phyloP scores from a whole-genome alignment of 345 rosid genomes.

The Salix arbutifolia region DNA sequence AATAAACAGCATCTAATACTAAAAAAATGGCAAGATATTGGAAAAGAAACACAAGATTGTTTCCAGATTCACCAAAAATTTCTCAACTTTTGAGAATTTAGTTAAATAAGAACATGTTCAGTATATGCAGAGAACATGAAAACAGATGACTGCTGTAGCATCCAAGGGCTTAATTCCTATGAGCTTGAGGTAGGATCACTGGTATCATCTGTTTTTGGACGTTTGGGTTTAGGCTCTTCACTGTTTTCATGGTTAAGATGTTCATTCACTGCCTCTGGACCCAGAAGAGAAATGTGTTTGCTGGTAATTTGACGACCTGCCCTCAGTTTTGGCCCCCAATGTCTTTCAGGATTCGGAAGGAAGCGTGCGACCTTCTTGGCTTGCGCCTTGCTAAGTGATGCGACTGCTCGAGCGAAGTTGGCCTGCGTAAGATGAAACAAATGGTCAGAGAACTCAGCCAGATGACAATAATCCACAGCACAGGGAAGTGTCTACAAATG shows the following conservation, averaged over 20 bases:
- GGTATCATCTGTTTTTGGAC: conserved; percentile 38
- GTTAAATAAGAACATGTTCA: too few species aligned
- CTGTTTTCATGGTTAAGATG: conserved; percentile 46
- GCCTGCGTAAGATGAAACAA: conserved; percentile 44
- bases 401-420: conserved; percentile 79
- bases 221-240: conserved; percentile 44
- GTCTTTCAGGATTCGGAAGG: conserved; percentile 97
- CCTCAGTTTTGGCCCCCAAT: conserved; percentile 97
- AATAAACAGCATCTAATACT: conserved; percentile 6
- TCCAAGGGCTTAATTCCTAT: not conserved
- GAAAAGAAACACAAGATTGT: conserved; percentile 2
- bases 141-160: not conserved
- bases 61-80: not conserved
- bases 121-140: not conserved
- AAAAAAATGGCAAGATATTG: conserved; percentile 5
- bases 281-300: conserved; percentile 91
- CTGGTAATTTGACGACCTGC: conserved; percentile 95
- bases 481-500: not conserved
- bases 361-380: conserved; percentile 84
- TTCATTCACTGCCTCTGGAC: conserved; percentile 81
- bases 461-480: not conserved
- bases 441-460: not conserved
- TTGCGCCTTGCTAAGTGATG: conserved; percentile 94
- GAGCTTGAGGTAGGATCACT: conserved; percentile 1
- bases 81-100: not conserved